Base-by-base conservation (phyloP, 805 yeast genomes). In the Zygotorulaspora danielsina region DNA sequence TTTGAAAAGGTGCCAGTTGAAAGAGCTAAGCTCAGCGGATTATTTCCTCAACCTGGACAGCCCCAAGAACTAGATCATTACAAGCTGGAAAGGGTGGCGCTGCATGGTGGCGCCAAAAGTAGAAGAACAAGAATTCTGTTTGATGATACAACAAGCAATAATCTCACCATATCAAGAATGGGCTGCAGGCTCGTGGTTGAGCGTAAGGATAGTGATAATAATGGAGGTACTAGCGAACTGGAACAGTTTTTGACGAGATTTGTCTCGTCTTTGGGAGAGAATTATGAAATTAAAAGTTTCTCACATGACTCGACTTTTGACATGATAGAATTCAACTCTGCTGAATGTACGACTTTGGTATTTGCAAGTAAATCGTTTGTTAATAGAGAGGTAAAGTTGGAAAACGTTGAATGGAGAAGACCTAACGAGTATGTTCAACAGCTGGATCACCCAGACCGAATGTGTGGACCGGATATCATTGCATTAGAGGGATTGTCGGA, bases 1-100 rank as follows among this genome's bases (percentile, higher is more conserved):
- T 82, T 82, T 55, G 93, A 84, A 53, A 73, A 75, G 5, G 78
- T 83, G 1, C 73, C 84, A 1, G 83, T 93, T 0, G 84, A 79
- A 45, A 69, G 81, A 44, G 95, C 93, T 5, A 87, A 86, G 52
- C 64, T 83, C 12, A 75, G 86, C 1, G 95, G 95, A 0, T 59
- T 84, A 2, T 87, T 86, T 52, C 86, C 89, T 2, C 66, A 75
- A 12, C 90, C 93, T 1, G 88, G 88, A 3, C 71, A 69, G 46
- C 78, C 78, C 0, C 57, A 51, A 42, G 53, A 51, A 12, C 41
- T 64, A 19, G 66, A 64, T 38, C 54, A 56, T 6, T 35, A 32
- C 7, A 6, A 69, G 21, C 18, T 49, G 16, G 50, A 44, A 20
- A 42, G 46, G 32, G 48, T 49, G 5, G 46, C 41, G 2, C 25